Conservation (phyloP, 345 rosid genomes). For the Viola odorata region DNA sequence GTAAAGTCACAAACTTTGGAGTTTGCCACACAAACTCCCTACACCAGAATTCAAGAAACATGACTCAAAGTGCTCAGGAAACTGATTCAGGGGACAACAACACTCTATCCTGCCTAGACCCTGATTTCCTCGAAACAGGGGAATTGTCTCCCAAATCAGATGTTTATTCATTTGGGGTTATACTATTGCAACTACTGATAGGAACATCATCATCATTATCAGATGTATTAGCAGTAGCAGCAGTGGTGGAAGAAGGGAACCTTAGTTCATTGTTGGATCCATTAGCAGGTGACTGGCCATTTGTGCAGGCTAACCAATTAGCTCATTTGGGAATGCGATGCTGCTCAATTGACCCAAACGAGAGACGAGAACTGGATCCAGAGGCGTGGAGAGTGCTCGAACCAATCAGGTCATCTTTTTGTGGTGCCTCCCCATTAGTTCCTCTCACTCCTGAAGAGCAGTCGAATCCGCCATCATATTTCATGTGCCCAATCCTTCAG, state of each 20-base stretch:
- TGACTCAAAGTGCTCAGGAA: conserved; percentile 27
- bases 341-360: conserved; percentile 54
- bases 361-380: conserved; percentile 68
- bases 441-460: conserved; percentile 7
- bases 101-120: conserved; percentile 70
- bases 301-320: conserved; percentile 77
- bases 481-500: conserved; percentile 82
- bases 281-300: conserved; percentile 95
- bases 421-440: conserved; percentile 49
- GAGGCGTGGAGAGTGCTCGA: conserved; percentile 88
- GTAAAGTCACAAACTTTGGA: conserved; percentile 87
- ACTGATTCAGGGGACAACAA: conserved; percentile 73
- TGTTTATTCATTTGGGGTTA: conserved; percentile 80
- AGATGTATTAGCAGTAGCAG: conserved; percentile 57
- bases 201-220: conserved; percentile 58
- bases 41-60: conserved; percentile 23
- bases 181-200: conserved; percentile 64
- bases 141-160: conserved; percentile 83
- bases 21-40: conserved; percentile 43
- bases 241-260: conserved; percentile 50
- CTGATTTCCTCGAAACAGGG: conserved; percentile 60
- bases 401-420: conserved; percentile 69
- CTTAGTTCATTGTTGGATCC: conserved; percentile 67
- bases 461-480: conserved; percentile 65
- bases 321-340: conserved; percentile 76